A percentile compares a stretch with the other conserved stretches of the same genome.
phyloP scores from a whole-genome alignment of 2,329 filamentous ascomycete genomes.

The Sporothrix mexicana region DNA sequence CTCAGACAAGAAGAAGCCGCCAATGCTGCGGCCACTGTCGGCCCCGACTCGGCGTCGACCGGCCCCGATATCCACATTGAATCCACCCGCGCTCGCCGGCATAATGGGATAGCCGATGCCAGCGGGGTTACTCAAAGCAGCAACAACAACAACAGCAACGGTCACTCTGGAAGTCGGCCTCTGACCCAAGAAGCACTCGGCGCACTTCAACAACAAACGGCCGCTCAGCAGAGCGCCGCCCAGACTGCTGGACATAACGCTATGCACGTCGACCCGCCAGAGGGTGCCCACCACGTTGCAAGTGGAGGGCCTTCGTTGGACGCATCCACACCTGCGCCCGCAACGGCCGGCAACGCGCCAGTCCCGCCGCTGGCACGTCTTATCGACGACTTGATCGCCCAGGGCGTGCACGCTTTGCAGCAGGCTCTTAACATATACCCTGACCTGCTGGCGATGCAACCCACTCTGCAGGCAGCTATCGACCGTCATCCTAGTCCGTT shows the following conservation, averaged over 20 bases:
- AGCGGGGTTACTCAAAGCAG: not conserved
- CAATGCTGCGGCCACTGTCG: slow-evolving; percentile 49
- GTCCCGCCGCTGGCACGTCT: slow-evolving; percentile 55
- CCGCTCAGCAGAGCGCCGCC: not conserved
- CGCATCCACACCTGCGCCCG: not conserved
- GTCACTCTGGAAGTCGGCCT: not conserved
- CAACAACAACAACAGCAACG: too few species aligned
- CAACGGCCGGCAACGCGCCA: slow-evolving; percentile 36
- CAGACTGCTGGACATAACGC: not conserved
- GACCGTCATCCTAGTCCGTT: slow-evolving; percentile 58
- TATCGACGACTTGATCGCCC: slow-evolving; percentile 60
- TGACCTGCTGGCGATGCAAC: slow-evolving; percentile 55
- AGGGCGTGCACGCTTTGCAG: slow-evolving; percentile 55
- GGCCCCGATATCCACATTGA: not conserved
- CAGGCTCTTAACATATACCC: slow-evolving; percentile 56
- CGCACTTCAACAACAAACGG: not conserved
- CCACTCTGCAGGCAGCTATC: slow-evolving; percentile 57
- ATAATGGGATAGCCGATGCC: not conserved
- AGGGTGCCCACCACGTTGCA: not conserved
- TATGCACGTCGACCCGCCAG: slow-evolving; percentile 29
- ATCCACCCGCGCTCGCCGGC: not conserved
- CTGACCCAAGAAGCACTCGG: slow-evolving; percentile 16
- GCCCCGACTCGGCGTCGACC: too few species aligned
- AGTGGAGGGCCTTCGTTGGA: too few species aligned
- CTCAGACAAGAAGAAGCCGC: slow-evolving; percentile 76